These are phyloP conservation scores for Aspergillus indologenus DNA, from an alignment of 495 filamentous ascomycete species.

Conservation along the genomic window DNA sequence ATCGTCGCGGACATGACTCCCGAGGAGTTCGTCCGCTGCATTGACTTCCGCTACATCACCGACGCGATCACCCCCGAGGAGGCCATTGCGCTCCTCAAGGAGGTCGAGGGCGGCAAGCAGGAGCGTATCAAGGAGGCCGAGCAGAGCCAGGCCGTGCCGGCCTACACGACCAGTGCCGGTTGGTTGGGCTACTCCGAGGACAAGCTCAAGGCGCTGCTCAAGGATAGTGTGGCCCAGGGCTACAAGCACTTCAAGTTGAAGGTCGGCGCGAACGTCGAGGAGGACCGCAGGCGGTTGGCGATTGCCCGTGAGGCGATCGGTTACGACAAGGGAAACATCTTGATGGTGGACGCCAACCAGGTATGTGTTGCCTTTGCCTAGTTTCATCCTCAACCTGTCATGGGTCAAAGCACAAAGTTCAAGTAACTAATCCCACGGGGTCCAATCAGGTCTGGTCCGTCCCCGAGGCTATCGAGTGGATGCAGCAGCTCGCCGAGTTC, in stretches of 20 bases:
- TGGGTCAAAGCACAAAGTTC: not conserved
- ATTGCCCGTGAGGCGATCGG: constrained; percentile 84
- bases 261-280: constrained; percentile 69
- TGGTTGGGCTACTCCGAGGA: constrained; percentile 93
- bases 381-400: too few relatives aligned
- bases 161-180: constrained; percentile 87
- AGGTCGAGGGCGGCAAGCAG: constrained; percentile 60
- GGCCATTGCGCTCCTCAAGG: constrained; percentile 66
- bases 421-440: not conserved
- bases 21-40: constrained; percentile 79
- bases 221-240: constrained; percentile 68
- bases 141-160: constrained; percentile 70
- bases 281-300: constrained; percentile 62
- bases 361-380: constrained; percentile 29
- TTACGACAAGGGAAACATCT: constrained; percentile 78
- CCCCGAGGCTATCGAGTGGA: constrained; percentile 85
- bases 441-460: constrained; percentile 71
- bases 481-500: constrained; percentile 77
- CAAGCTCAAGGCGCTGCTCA: constrained; percentile 71
- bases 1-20: constrained; percentile 87
- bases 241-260: constrained; percentile 93
- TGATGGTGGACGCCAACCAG: constrained; percentile 97
- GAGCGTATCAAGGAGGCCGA: constrained; percentile 68
- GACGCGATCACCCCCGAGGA: constrained; percentile 89
- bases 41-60: constrained; percentile 92